Conservation (phyloP, 2,329 filamentous ascomycete genomes). For the Hypomyces rosellus region DNA sequence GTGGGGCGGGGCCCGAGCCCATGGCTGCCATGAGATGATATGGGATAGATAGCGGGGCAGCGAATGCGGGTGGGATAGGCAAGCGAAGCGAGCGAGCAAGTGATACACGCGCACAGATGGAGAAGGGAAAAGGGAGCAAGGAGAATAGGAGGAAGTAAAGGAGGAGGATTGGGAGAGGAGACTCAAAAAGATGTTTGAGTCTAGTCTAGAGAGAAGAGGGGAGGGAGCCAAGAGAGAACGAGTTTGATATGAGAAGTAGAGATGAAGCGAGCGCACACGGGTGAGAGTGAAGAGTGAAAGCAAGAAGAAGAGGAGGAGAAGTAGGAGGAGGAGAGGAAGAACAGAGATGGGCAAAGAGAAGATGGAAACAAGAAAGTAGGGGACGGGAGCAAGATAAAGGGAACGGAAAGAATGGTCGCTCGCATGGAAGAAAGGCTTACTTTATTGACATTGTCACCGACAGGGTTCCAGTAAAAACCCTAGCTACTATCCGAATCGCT, state of each 20-base stretch:
- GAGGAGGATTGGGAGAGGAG: background rate
- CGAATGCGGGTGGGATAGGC: constrained; percentile 12
- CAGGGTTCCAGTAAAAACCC: constrained; percentile 28
- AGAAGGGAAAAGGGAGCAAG: constrained; percentile 9
- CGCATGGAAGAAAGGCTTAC: constrained; percentile 36
- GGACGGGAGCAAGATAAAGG: constrained; percentile 9
- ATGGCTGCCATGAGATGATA: constrained; percentile 24
- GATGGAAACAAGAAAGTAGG: constrained; percentile 2
- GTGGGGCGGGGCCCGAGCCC: constrained; percentile 26
- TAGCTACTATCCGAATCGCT: constrained; percentile 21
- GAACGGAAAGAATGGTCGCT: constrained; percentile 11
- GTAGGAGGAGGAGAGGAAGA: constrained; percentile 14
- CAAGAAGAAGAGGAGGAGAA: background rate
- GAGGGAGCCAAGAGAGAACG: background rate
- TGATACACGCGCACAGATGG: constrained; percentile 17
- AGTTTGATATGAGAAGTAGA: background rate
- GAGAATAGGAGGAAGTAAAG: background rate
- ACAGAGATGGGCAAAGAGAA: constrained; percentile 6
- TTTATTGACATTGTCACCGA: constrained; percentile 48
- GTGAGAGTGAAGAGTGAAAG: background rate
- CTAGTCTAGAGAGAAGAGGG: background rate
- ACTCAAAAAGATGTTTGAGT: background rate
- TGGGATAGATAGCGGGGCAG: constrained; percentile 10
- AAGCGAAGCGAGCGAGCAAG: constrained; percentile 16
- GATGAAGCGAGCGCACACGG: background rate